Conservation (phyloP, 176 grass and related monocot genomes). For the Oryza glaberrima region DNA sequence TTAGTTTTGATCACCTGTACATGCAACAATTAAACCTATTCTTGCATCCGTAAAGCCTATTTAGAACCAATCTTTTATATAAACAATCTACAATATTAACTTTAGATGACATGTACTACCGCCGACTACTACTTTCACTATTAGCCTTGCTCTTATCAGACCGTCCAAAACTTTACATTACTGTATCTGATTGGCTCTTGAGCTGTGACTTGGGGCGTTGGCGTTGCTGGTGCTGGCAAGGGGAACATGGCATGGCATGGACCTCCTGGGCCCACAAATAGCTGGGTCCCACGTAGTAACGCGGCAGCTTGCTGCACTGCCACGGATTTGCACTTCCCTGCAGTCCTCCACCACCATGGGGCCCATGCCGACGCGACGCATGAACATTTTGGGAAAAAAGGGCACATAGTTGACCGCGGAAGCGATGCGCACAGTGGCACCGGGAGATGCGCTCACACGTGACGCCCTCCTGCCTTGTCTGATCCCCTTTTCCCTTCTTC, state of each 20-base stretch:
- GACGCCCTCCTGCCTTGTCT: constrained; percentile 33
- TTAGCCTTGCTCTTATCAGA: not conserved
- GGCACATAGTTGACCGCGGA: not conserved
- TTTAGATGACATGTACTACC: too few species aligned
- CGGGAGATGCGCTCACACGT: constrained; percentile 29
- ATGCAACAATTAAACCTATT: too few species aligned
- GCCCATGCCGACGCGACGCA: not conserved
- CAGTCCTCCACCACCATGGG: not conserved
- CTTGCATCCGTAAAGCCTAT: too few species aligned
- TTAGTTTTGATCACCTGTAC: too few species aligned
- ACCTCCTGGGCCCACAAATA: not conserved
- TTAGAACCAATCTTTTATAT: too few species aligned
- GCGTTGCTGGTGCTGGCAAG: not conserved
- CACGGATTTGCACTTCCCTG: not conserved
- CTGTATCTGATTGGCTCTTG: constrained; percentile 17
- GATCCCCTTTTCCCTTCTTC: not conserved
- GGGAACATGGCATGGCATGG: constrained; percentile 15
- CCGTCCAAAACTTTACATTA: not conserved
- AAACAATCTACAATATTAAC: too few species aligned
- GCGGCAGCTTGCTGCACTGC: not conserved
- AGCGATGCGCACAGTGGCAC: not conserved
- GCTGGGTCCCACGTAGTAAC: not conserved
- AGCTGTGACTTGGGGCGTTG: constrained; percentile 22
- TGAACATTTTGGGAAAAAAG: not conserved
- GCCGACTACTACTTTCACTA: too few species aligned